Percentiles rank a stretch among this genome's conserved stretches.
phyloP scores from a whole-genome alignment of 2,329 filamentous ascomycete genomes.

The Trichoderma koningii region DNA sequence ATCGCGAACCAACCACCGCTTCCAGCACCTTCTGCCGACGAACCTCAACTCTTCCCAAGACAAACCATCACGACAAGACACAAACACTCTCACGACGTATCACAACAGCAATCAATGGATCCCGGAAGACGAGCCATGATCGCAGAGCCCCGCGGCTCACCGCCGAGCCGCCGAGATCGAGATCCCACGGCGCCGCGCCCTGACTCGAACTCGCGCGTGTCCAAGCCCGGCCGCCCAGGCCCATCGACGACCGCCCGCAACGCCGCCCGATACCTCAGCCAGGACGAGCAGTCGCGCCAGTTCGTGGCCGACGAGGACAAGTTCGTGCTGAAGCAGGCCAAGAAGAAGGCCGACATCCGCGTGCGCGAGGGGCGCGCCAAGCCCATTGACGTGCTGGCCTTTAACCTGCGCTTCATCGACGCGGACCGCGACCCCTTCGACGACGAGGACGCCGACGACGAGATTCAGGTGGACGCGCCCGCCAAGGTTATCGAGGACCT shows the following conservation, averaged over 20 bases:
- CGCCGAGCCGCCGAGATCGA: slow-evolving; percentile 50
- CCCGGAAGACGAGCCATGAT: slow-evolving; percentile 59
- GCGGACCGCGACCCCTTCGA: slow-evolving; percentile 82
- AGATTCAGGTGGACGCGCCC: slow-evolving; percentile 77
- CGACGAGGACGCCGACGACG: slow-evolving; percentile 73
- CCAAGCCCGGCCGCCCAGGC: slow-evolving; percentile 50
- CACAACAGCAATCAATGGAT: slow-evolving; percentile 47
- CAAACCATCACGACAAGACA: too few relatives aligned
- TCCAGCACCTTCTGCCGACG: neutral
- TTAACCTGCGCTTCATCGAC: slow-evolving; percentile 87
- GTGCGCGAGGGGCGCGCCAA: slow-evolving; percentile 89
- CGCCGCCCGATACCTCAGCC: slow-evolving; percentile 58
- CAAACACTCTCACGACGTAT: neutral
- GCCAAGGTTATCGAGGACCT: slow-evolving; percentile 78
- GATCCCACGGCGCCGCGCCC: slow-evolving; percentile 58
- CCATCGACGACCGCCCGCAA: slow-evolving; percentile 36
- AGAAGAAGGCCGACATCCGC: slow-evolving; percentile 95
- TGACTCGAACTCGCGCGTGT: slow-evolving; percentile 58
- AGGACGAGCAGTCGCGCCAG: slow-evolving; percentile 75
- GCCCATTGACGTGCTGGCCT: slow-evolving; percentile 90
- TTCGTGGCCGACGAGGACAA: slow-evolving; percentile 95
- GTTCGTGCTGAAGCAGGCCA: slow-evolving; percentile 94
- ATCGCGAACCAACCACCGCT: neutral
- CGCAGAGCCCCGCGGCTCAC: slow-evolving; percentile 48
- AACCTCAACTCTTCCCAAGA: too few relatives aligned